Conservation (phyloP, 768 basidiomycete species). For the Harrya chromipes region DNA sequence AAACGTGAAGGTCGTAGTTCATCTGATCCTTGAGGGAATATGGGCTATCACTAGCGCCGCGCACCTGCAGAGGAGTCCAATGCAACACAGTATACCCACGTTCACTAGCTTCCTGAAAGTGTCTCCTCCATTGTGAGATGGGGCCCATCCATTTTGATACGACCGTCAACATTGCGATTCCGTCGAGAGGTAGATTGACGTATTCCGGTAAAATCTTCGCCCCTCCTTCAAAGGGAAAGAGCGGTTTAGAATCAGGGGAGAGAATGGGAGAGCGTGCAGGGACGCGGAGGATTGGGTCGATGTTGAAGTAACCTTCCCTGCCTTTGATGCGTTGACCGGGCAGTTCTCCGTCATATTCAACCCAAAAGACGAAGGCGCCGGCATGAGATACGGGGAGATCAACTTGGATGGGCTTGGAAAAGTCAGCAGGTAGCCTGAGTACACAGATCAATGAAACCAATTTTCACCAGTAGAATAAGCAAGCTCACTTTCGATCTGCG, state of each 20-base stretch:
- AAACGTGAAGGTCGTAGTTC: slow-evolving; percentile 75
- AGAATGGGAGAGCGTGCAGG: slow-evolving; percentile 77
- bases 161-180: slow-evolving; percentile 82
- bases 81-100: slow-evolving; percentile 99
- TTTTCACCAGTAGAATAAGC: background rate
- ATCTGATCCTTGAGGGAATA: slow-evolving; percentile 92
- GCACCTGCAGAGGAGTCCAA: slow-evolving; percentile 91
- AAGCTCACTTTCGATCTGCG: slow-evolving; percentile 67
- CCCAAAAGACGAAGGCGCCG: slow-evolving; percentile 92
- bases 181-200: slow-evolving; percentile 80
- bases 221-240: slow-evolving; percentile 53
- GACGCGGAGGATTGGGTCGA: slow-evolving; percentile 83
- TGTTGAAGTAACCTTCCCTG: slow-evolving; percentile 92
- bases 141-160: slow-evolving; percentile 99
- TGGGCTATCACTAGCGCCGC: slow-evolving; percentile 86
- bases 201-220: slow-evolving; percentile 46
- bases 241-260: slow-evolving; percentile 46
- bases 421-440: slow-evolving; percentile 74
- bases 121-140: slow-evolving; percentile 67
- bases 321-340: slow-evolving; percentile 68
- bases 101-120: slow-evolving; percentile 80
- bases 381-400: slow-evolving; percentile 96
- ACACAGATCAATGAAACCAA: slow-evolving; percentile 12
- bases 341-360: slow-evolving; percentile 77
- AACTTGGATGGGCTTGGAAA: slow-evolving; percentile 88